Evolutionary conservation across 768 basidiomycete genomes (phyloP).

Genomic region (Mycena kentingensis): DNA sequence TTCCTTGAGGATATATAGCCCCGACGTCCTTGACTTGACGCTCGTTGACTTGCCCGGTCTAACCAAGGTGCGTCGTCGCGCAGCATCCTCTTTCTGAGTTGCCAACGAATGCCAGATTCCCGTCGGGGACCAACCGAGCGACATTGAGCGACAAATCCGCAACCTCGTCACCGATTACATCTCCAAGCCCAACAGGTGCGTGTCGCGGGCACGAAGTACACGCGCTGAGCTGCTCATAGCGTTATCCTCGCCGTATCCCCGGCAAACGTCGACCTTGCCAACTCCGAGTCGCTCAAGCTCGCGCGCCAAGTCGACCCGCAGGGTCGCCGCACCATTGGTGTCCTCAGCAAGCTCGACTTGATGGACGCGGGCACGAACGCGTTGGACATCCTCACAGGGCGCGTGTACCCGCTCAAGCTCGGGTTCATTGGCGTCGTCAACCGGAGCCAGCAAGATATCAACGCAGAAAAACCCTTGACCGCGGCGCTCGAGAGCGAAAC

Average conservation of each 20-base stretch:
- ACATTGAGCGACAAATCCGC: conserved; percentile 96
- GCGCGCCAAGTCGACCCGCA: conserved; percentile 95
- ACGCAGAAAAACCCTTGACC: conserved; percentile 76
- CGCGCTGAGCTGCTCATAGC: conserved; percentile 39
- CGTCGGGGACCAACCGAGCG: conserved; percentile 95
- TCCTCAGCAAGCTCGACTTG: conserved; percentile 95
- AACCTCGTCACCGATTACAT: conserved; percentile 95
- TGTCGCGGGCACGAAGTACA: neutral
- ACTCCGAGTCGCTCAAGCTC: conserved; percentile 96
- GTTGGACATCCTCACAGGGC: conserved; percentile 91
- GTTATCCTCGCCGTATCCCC: conserved; percentile 97
- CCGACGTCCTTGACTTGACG: conserved; percentile 92
- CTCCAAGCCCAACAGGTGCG: conserved; percentile 92
- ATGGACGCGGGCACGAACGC: conserved; percentile 99
- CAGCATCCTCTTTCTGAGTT: neutral
- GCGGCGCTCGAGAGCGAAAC: conserved; percentile 84
- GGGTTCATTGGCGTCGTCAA: conserved; percentile 99
- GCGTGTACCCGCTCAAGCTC: conserved; percentile 96
- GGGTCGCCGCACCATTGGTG: conserved; percentile 93
- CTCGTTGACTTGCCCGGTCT: conserved; percentile 95
- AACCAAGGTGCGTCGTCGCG: conserved; percentile 73
- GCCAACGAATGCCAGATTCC: conserved; percentile 62
- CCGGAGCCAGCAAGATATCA: conserved; percentile 97
- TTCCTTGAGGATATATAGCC: conserved; percentile 93
- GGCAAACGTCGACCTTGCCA: conserved; percentile 98